A percentile compares a stretch with the other conserved stretches of the same genome.
phyloP scores from a whole-genome alignment of 768 basidiomycete genomes.

The Coprinopsis cinerea region DNA sequence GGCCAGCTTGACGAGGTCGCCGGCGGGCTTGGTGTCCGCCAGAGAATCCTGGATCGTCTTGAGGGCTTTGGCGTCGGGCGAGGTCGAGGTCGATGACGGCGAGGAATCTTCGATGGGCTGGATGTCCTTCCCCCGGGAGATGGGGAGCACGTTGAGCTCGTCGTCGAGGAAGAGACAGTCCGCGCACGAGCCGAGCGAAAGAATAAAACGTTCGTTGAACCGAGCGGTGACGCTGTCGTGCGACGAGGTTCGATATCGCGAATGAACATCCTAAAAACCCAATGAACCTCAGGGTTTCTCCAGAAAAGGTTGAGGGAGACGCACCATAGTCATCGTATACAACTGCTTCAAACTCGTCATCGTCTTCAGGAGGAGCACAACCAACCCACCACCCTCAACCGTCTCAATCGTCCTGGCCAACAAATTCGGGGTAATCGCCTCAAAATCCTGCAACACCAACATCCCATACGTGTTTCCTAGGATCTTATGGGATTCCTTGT shows the following conservation, averaged over 20 bases:
- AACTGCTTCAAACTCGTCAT: slow-evolving; percentile 91
- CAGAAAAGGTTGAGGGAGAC: slow-evolving; percentile 11
- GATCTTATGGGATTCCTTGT: slow-evolving; percentile 96
- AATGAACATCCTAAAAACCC: slow-evolving; percentile 85
- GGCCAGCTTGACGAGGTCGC: slow-evolving; percentile 83
- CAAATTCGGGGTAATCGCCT: slow-evolving; percentile 95
- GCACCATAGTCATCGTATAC: slow-evolving; percentile 83
- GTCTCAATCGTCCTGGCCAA: slow-evolving; percentile 97
- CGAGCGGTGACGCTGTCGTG: slow-evolving; percentile 87
- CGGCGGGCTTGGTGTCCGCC: slow-evolving; percentile 78
- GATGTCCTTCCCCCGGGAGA: slow-evolving; percentile 94
- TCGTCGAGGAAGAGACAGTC: slow-evolving; percentile 96
- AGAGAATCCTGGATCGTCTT: slow-evolving; percentile 73
- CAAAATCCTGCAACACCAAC: slow-evolving; percentile 96
- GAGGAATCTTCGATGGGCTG: slow-evolving; percentile 54
- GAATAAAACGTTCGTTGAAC: slow-evolving; percentile 98
- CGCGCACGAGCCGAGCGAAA: slow-evolving; percentile 88
- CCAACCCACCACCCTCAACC: slow-evolving; percentile 89
- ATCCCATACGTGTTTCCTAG: slow-evolving; percentile 97
- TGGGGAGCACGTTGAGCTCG: slow-evolving; percentile 94
- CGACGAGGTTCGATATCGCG: slow-evolving; percentile 87
- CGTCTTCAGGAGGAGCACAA: slow-evolving; percentile 87
- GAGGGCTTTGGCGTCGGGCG: slow-evolving; percentile 38
- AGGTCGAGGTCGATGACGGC: slow-evolving; percentile 13
- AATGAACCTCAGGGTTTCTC: background rate